Evolutionary conservation across 805 yeast species (phyloP), one percentile per base, ranked within the genome.

Genomic region (Danielia oregonensis): DNA sequence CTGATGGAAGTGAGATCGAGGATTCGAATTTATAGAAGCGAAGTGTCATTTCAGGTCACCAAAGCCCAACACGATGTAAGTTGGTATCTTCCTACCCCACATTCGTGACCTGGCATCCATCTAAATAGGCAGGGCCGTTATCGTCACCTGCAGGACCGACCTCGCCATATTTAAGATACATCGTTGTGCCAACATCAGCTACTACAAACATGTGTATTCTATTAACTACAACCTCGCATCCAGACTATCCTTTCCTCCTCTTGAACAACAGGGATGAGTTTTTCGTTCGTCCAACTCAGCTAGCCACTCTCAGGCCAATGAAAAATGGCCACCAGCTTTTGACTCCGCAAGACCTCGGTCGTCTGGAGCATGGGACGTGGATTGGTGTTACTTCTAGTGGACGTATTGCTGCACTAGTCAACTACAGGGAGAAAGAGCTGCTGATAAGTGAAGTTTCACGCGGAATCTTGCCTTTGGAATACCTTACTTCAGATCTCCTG

Each of bases 251-350:
- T 1, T 65, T 91, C 25, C 73, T 91, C 2, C 54, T 87, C 4
- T 61, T 86, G 3, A 86, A 96, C 3, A 91, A 91, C 53, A 59
- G 98, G 29, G 98, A 93, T 54, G 98, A 93, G 56, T 85, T 64
- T 49, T 79, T 84, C 52, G 72, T 68, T 28, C 62, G 98, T 32
- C 79, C 81, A 2, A 91, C 97, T 0, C 69, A 73, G 34, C 52
- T 56, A n/a, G 81, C 91, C 24, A 49, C 54, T 33, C 39, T 49
- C n/a, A 42, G 65, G 29, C 30, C 29, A 3, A 44, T 66, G 35
- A 57, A 65, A 38, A 59, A 64, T 32, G 55, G 59, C 10, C 31
- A 51, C 8, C 42, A 51, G 26, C 60, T 82, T 1, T 53, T 86
- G 8, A 73, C 83, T 6, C 97, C 97, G 0, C 60, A 70, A 24